Conservation (phyloP, 306 rosid species). For the Cucumis cinereus region DNA sequence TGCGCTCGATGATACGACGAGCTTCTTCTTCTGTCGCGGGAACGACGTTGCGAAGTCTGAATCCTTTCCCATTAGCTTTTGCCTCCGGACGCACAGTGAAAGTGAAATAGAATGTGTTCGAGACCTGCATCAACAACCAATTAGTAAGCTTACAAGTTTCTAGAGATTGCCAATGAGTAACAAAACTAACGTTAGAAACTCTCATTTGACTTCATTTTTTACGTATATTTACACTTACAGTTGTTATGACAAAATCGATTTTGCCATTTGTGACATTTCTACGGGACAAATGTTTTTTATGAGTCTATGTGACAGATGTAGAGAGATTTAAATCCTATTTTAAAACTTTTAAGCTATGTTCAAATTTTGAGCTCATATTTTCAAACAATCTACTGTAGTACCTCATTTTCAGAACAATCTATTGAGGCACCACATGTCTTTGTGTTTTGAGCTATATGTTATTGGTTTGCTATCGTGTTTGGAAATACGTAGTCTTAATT, state of each 20-base stretch:
- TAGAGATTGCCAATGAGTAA: not conserved
- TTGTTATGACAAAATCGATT: not conserved
- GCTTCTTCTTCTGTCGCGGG: conserved; percentile 99
- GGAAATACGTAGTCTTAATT: not conserved
- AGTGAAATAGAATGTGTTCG: conserved; percentile 76
- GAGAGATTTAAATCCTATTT: not conserved
- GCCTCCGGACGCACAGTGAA: conserved; percentile 80
- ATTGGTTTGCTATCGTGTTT: not conserved
- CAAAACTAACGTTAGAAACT: not conserved
- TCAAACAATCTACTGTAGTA: not conserved
- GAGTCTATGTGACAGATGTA: not conserved
- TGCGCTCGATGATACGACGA: conserved; percentile 54
- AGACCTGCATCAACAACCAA: conserved; percentile 28
- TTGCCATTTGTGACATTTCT: not conserved
- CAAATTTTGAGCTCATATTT: not conserved
- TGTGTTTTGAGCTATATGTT: not conserved
- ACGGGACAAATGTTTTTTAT: not conserved
- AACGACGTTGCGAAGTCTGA: conserved; percentile 56
- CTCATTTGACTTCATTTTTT: not conserved
- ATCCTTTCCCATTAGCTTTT: conserved; percentile 42
- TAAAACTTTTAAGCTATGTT: not conserved
- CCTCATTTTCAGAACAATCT: not conserved
- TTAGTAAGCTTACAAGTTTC: not conserved
- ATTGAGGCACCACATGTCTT: not conserved
- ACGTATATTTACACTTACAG: not conserved